Conservation (phyloP, 495 filamentous ascomycete genomes). For the Lindgomyces ingoldianus region DNA sequence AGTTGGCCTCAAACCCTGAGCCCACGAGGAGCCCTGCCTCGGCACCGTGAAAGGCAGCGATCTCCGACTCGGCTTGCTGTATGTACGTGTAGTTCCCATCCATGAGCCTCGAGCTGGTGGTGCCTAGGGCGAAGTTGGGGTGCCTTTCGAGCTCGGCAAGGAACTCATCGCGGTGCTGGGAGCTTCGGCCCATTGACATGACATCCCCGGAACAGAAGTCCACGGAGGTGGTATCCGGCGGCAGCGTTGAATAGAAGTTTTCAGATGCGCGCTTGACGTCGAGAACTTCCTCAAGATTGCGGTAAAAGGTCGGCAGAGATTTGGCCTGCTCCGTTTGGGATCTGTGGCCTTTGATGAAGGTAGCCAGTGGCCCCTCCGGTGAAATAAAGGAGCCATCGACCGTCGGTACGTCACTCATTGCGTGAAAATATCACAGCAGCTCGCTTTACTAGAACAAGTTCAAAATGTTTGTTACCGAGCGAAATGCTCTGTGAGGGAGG, state of each 20-base stretch:
- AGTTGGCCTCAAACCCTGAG: conserved; percentile 75
- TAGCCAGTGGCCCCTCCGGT: background rate
- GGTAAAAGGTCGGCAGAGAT: conserved; percentile 1
- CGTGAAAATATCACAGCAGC: too few species aligned
- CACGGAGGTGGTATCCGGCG: conserved; percentile 29
- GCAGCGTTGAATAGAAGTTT: background rate
- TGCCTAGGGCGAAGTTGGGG: conserved; percentile 13
- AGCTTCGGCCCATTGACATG: conserved; percentile 55
- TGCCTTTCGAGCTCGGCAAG: background rate
- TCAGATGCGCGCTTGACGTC: background rate
- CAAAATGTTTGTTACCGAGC: too few species aligned
- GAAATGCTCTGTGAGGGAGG: too few species aligned
- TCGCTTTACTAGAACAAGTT: too few species aligned
- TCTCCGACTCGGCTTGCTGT: conserved; percentile 60
- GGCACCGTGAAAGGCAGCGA: conserved; percentile 66
- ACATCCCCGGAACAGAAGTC: conserved; percentile 65
- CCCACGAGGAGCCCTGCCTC: conserved; percentile 65
- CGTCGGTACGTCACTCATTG: too few species aligned
- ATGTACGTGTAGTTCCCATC: conserved; percentile 69
- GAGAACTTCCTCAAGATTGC: conserved; percentile 1
- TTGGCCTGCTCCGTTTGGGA: background rate
- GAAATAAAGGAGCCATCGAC: too few species aligned
- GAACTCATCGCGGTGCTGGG: conserved; percentile 49
- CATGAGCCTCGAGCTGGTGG: conserved; percentile 58
- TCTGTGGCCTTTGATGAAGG: background rate